Base-by-base conservation (phyloP, 1,284 basidiomycete genomes). In the Psilocybe mexicana region DNA sequence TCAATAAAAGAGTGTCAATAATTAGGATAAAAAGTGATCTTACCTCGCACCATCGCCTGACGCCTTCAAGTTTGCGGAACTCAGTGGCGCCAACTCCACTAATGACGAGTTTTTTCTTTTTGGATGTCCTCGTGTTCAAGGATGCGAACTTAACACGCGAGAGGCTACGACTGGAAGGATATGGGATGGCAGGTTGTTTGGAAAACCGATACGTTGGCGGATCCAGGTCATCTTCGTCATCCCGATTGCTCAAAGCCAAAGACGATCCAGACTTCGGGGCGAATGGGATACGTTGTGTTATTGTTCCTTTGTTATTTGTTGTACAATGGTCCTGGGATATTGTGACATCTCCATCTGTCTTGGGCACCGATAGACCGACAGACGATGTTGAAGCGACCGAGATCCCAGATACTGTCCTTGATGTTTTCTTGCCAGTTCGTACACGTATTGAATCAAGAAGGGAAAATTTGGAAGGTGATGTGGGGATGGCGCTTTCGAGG, bases 1-100 rank as follows among this genome's bases (percentile, higher is more conserved):
- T 42, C 14, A 14, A 11, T 38, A 4, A 33, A n/a, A 33, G 46
- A 43, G 18, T 12, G 23, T 43, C 18, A 26, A 8, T 8, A 36
- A 49, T 43, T 42, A 47, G 54, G 57, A 42, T 60, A 59, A 43
- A 44, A n/a, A 53, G 46, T 48, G 11, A 6, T 55, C 62, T 36
- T 67, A 89, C 87, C 77, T 89, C 86, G 64, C 89, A 91, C 88
- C 88, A 91, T 60, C 74, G 78, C 65, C 82, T 84, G 5, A 82
- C 74, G 11, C 79, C 83, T 44, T 85, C 82, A 60, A 85, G 78
- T 62, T 80, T 81, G 35, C 73, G 71, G 8, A 70, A 65, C 61
- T 86, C 85, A 23, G 76, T 75, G 5, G 72, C 67, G 2, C 75
- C 74, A 38, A 86, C 76, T 28, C 85, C 85, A 61, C 79, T 82